Conservation (phyloP, 2,329 filamentous ascomycete genomes). For the Neocatenulostroma microsporum region DNA sequence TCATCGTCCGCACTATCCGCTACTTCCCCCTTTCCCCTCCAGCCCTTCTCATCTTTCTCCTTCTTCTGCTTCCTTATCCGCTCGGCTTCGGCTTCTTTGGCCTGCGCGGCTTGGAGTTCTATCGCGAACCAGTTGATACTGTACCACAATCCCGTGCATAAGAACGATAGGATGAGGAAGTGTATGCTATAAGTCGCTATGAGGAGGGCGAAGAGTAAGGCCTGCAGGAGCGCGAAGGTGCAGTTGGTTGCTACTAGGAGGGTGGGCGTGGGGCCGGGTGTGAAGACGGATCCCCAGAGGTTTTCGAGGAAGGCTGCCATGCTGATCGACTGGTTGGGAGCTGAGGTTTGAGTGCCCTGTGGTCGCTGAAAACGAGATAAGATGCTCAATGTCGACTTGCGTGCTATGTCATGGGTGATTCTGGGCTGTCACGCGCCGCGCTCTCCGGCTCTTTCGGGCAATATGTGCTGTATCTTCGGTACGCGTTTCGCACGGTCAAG, state of each 20-base stretch:
- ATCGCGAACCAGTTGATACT: conserved; percentile 94
- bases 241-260: conserved; percentile 84
- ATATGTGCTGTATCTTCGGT: too few relatives aligned
- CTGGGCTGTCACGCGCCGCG: not conserved
- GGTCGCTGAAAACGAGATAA: too few relatives aligned
- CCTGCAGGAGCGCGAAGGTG: conserved; percentile 77
- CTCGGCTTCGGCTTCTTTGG: conserved; percentile 44
- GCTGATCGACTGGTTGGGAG: too few relatives aligned
- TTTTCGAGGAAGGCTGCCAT: conserved; percentile 55
- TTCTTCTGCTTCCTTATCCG: conserved; percentile 36
- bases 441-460: not conserved
- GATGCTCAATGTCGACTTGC: too few relatives aligned
- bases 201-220: conserved; percentile 68
- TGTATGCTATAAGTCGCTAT: conserved; percentile 79
- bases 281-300: conserved; percentile 90
- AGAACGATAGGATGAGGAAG: conserved; percentile 70
- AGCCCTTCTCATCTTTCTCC: conserved; percentile 29
- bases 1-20: conserved; percentile 32
- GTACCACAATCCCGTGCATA: conserved; percentile 81
- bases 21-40: conserved; percentile 31
- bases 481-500: too few relatives aligned
- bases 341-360: too few relatives aligned
- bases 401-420: too few relatives aligned
- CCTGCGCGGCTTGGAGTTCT: conserved; percentile 48
- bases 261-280: conserved; percentile 78